These are phyloP conservation scores for Geotrichum aggregatum DNA, from an alignment of 1,139 yeast genomes.

Conservation along the genomic window DNA sequence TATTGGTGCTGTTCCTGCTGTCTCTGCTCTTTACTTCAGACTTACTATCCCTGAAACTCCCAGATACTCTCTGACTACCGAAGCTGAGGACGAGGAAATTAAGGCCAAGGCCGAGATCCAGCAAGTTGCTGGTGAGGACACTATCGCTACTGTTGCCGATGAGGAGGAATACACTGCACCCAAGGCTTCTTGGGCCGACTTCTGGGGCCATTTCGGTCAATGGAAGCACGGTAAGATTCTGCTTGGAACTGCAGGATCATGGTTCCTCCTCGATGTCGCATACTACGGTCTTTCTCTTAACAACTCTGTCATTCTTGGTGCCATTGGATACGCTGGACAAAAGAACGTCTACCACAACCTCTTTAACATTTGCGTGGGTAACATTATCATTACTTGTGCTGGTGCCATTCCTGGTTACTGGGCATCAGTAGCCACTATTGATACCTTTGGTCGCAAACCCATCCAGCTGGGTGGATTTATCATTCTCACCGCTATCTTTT, in stretches of 20 bases:
- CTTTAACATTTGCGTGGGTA: slow-evolving; percentile 50
- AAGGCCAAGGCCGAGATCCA: slow-evolving; percentile 48
- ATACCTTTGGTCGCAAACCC: slow-evolving; percentile 58
- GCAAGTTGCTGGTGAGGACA: slow-evolving; percentile 41
- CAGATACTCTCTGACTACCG: slow-evolving; percentile 75
- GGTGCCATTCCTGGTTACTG: slow-evolving; percentile 69
- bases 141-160: not conserved
- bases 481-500: slow-evolving; percentile 55
- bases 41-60: slow-evolving; percentile 92
- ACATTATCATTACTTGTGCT: slow-evolving; percentile 58
- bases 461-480: slow-evolving; percentile 58
- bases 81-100: slow-evolving; percentile 55
- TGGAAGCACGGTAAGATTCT: slow-evolving; percentile 84
- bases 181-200: slow-evolving; percentile 45
- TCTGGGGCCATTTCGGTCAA: slow-evolving; percentile 62
- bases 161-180: slow-evolving; percentile 36
- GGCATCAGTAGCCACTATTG: slow-evolving; percentile 55
- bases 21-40: slow-evolving; percentile 77
- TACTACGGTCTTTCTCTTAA: slow-evolving; percentile 82
- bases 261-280: slow-evolving; percentile 96
- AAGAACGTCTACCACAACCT: slow-evolving; percentile 63
- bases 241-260: slow-evolving; percentile 91
- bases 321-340: slow-evolving; percentile 77
- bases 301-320: slow-evolving; percentile 76
- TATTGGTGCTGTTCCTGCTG: slow-evolving; percentile 84